Evolutionary conservation across 73 alveolate genomes (phyloP), one percentile per base, ranked within the genome.

Genomic region (Paramecium bursaria): DNA sequence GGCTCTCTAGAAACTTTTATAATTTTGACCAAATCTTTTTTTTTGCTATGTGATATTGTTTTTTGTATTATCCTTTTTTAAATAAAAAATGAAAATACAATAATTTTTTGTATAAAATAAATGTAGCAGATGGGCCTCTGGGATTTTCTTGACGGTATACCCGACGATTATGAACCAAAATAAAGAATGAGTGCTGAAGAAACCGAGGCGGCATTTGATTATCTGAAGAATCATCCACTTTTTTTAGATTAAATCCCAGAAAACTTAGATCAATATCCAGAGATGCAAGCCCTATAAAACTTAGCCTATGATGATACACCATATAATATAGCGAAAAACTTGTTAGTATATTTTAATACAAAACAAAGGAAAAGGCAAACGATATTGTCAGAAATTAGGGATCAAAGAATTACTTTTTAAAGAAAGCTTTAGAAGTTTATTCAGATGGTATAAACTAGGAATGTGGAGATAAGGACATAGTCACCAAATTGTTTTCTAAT

Each of bases 101-200:
- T n/a, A 57, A 27, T 57, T 57, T 2, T 26, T 26, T 57, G 17
- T 57, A 25, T 57, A 25, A 25, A 57, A 26, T 13, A 3, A 11
- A 67, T 67, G 82, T 4, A 67, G 27, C 60, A 53, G 9, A 67
- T 67, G 82, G 82, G 82, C 4, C 44, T 79, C 50, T 61, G 50
- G 33, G 89, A 73, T 17, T 79, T 79, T 42, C 76, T 79, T 49
- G 89, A 79, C 39, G 89, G 76, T 49, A 79, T 79, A 29, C 89
- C 89, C 23, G 89, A 79, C 54, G 89, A 79, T 53, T 79, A 73
- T 61, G 89, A 48, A 19, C 76, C 89, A 53, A 79, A 79, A 50
- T 33, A 61, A 50, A 79, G 82, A 54, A 79, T 79, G 89, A 79
- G 85, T 49, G 85, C 89, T n/a, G 89, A 79, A 53, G 89, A 79